Evolutionary conservation across 2,329 filamentous ascomycete species (phyloP), one percentile per base, ranked within the genome.

Genomic region (Mollisiaceae sp.): DNA sequence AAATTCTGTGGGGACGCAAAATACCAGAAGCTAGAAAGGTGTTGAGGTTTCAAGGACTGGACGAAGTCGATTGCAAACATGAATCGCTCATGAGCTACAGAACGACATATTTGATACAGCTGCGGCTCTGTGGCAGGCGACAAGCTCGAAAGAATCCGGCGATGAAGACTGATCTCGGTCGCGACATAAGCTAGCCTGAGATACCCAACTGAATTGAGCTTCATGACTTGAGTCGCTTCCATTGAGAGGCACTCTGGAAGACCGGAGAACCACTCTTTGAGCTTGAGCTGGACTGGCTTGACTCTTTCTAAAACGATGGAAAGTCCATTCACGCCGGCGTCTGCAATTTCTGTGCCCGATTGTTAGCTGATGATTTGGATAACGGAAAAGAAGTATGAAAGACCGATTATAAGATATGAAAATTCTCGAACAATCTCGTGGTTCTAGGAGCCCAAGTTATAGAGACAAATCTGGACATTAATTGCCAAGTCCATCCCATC

Each of bases 161-260:
- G 80, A 70, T 85, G 82, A 2, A 85, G 77, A 50, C 82, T 80
- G 60, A 85, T 82, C 63, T 84, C 83, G 0, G 83, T 81, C 0
- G 82, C 81, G 57, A 82, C 80, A 67, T 85, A 84, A 0, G 83
- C 81, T 2, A 85, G 77, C 59, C 84, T 81, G 9, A 85, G 74
- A 47, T 81, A 83, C 1, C 82, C 78, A 69, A 70, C 78, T 65
- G 77, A 78, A 47, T 78, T 81, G 18, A 82, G 73, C 63, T 80
- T 80, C 65, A 79, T 75, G 11, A 79, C 74, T 24, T 78, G 77
- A 0, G 75, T 79, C 0, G 74, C 77, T 50, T 83, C 79, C 35
- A 85, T 77, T 27, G 82, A 80, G 11, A 84, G 75, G 59, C 77
- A 78, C 55, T 78, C 75, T 0, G 82, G 82, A 0, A 84, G 73